Conservation (phyloP, 495 filamentous ascomycete genomes). For the Aspergillus coremiiformis region DNA sequence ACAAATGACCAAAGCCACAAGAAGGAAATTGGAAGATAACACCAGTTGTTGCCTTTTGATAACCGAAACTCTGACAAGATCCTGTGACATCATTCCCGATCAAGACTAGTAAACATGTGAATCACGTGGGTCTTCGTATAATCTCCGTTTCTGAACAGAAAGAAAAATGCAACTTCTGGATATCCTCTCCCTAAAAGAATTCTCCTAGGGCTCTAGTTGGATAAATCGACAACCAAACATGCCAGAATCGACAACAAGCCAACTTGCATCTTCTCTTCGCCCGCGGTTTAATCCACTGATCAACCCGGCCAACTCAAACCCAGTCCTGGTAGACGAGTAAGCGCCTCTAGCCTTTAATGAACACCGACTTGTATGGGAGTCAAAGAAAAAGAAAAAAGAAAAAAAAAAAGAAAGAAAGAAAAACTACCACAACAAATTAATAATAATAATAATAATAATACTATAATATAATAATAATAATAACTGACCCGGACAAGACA, state of each 20-base stretch:
- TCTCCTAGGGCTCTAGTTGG: background rate
- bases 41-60: too few relatives aligned
- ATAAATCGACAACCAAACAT: background rate
- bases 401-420: background rate
- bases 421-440: too few relatives aligned
- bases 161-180: background rate
- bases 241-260: constrained; percentile 2
- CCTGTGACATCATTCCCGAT: constrained; percentile 20
- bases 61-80: too few relatives aligned
- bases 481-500: constrained; percentile 19
- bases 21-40: too few relatives aligned
- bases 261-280: constrained; percentile 4
- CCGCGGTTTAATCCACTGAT: constrained; percentile 34
- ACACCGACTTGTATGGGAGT: background rate
- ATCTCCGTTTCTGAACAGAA: background rate
- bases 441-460: too few relatives aligned
- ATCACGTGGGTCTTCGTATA: constrained; percentile 14
- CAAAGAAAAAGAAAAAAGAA: background rate
- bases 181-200: background rate
- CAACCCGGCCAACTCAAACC: constrained; percentile 27
- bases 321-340: constrained; percentile 38
- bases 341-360: constrained; percentile 1
- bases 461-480: too few relatives aligned
- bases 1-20: background rate
- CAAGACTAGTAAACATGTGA: constrained; percentile 5